Percentiles rank a stretch among this genome's conserved stretches.
Evolutionary conservation across 805 yeast genomes (phyloP).

Genomic region (Monosporozyma aerobia): DNA sequence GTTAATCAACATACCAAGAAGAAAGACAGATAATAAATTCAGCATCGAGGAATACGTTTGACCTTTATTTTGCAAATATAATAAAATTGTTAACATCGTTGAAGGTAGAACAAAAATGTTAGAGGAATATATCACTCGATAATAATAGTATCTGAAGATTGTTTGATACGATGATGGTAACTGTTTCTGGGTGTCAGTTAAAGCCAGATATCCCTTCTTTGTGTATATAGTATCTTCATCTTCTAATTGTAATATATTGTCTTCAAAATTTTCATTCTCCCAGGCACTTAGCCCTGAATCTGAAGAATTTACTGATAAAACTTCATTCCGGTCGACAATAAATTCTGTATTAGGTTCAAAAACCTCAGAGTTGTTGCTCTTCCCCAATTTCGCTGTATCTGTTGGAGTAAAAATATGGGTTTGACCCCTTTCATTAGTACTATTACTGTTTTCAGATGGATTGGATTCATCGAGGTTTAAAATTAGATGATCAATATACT

Average conservation of each 20-base stretch:
- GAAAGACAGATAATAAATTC: background rate
- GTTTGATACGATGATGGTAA: background rate
- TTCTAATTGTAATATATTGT: background rate
- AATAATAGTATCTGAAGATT: background rate
- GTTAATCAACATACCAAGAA: background rate
- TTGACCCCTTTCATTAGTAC: background rate
- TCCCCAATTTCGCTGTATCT: background rate
- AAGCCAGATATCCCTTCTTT: background rate
- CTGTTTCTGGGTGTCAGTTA: background rate
- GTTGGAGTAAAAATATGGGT: background rate
- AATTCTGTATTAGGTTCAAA: background rate
- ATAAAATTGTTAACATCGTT: background rate
- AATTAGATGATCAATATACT: conserved; percentile 16
- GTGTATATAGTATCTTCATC: background rate
- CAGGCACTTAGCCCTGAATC: background rate
- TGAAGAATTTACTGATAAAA: background rate
- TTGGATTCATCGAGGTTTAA: background rate
- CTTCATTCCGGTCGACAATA: background rate
- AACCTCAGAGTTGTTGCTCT: background rate
- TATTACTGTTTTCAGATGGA: too few relatives aligned
- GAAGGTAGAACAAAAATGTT: background rate
- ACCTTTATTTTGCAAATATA: background rate
- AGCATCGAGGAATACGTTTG: background rate
- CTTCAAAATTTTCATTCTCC: background rate
- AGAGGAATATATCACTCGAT: background rate